Evolutionary conservation across 1,139 yeast species (phyloP).

Genomic region (Magnusiomyces paraingens): DNA sequence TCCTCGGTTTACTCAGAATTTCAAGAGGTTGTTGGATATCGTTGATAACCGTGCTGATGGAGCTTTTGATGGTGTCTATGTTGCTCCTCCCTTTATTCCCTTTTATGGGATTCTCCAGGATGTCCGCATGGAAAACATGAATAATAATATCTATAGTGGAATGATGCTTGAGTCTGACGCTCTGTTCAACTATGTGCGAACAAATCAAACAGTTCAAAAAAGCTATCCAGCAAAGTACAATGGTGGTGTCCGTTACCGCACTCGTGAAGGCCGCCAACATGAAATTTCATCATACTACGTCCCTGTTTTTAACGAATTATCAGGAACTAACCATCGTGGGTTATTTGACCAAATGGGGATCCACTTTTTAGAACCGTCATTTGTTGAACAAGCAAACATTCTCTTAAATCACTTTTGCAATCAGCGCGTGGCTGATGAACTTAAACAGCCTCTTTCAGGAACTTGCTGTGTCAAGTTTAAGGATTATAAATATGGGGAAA

Average conservation of each 20-base stretch:
- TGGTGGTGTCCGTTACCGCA: too few species aligned
- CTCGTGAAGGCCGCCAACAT: too few species aligned
- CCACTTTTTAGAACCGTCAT: neutral
- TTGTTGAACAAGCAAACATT: neutral
- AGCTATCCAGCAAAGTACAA: too few species aligned
- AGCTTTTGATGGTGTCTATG: neutral
- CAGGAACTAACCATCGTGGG: neutral
- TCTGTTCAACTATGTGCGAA: too few species aligned
- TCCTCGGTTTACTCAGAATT: neutral
- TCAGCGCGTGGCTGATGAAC: neutral
- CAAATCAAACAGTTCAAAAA: too few species aligned
- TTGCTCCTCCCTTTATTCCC: neutral
- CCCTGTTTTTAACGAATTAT: neutral
- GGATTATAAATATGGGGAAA: too few species aligned
- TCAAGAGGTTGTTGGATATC: neutral
- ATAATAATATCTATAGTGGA: too few species aligned
- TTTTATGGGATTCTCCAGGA: too few species aligned
- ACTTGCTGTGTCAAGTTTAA: too few species aligned
- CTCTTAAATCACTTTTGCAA: neutral
- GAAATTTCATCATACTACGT: neutral
- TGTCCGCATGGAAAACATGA: too few species aligned
- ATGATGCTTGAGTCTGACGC: too few species aligned
- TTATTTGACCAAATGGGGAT: neutral
- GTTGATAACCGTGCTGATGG: constrained; percentile 2
- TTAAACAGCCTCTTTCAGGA: too few species aligned